phyloP scores from a whole-genome alignment of 2,329 filamentous ascomycete species.

The Alternaria solani region DNA sequence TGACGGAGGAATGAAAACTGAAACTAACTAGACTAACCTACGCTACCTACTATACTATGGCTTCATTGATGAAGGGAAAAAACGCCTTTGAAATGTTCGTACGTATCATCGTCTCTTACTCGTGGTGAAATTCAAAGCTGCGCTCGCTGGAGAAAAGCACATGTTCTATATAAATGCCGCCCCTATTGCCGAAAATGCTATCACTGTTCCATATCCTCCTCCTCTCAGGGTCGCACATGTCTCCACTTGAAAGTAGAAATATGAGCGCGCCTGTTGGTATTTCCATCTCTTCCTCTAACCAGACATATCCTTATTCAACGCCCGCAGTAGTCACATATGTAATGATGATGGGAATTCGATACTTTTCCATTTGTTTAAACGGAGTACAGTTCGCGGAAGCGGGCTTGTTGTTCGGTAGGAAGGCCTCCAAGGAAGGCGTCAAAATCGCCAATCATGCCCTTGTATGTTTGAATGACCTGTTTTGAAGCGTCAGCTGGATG shows the following conservation, averaged over 20 bases:
- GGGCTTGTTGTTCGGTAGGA: conserved; percentile 54
- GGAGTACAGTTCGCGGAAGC: conserved; percentile 55
- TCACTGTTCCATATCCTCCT: neutral
- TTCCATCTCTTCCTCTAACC: conserved; percentile 35
- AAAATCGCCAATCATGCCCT: conserved; percentile 63
- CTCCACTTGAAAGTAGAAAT: neutral
- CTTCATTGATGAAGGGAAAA: neutral
- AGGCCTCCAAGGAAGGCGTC: conserved; percentile 60
- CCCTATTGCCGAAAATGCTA: conserved; percentile 4
- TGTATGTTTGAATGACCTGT: conserved; percentile 63
- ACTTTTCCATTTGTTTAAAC: conserved; percentile 27
- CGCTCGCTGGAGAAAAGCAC: neutral
- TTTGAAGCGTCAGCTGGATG: conserved; percentile 15
- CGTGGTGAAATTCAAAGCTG: neutral
- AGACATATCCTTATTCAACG: conserved; percentile 32
- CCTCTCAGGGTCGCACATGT: neutral
- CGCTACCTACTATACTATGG: neutral
- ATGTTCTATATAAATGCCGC: conserved; percentile 2
- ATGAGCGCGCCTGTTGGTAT: conserved; percentile 26
- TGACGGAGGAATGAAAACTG: neutral
- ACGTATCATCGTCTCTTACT: neutral
- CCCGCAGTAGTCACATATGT: conserved; percentile 27
- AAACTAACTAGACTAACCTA: neutral
- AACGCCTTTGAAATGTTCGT: neutral
- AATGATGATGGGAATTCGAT: conserved; percentile 22